Percentiles rank a stretch among this genome's conserved stretches.
Evolutionary conservation across 2,329 filamentous ascomycete species (phyloP).

Genomic region (Didymella exigua): DNA sequence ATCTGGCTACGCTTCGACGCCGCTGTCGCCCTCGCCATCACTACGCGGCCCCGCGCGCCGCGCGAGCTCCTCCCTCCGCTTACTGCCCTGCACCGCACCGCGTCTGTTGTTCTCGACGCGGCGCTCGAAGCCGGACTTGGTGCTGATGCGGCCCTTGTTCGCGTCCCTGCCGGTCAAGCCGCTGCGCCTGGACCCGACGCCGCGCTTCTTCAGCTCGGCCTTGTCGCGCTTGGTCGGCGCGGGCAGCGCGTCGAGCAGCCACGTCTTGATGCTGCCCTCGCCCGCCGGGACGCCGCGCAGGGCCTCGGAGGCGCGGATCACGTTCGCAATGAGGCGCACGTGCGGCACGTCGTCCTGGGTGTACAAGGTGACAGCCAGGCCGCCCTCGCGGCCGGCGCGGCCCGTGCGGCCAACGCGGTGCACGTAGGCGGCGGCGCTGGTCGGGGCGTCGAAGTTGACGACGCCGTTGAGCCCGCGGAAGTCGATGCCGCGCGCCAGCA

Average conservation of each 20-base stretch:
- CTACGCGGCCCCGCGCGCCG: too few relatives aligned
- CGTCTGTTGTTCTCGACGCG: slow-evolving; percentile 69
- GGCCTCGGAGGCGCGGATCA: slow-evolving; percentile 83
- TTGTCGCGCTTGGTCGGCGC: slow-evolving; percentile 82
- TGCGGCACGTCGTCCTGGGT: slow-evolving; percentile 92
- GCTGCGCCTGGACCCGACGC: slow-evolving; percentile 73
- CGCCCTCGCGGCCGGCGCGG: slow-evolving; percentile 82
- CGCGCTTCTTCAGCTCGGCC: slow-evolving; percentile 79
- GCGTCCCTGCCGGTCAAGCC: slow-evolving; percentile 31
- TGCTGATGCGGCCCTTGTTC: slow-evolving; percentile 70
- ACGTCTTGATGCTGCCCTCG: slow-evolving; percentile 61
- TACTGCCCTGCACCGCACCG: slow-evolving; percentile 54
- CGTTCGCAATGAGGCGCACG: slow-evolving; percentile 89
- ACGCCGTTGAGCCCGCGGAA: slow-evolving; percentile 95
- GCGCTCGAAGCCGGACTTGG: slow-evolving; percentile 77
- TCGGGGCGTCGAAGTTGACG: slow-evolving; percentile 96
- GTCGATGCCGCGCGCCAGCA: slow-evolving; percentile 89
- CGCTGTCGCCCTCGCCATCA: too few relatives aligned
- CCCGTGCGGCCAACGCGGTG: slow-evolving; percentile 93
- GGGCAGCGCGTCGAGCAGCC: slow-evolving; percentile 87
- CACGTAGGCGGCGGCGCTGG: slow-evolving; percentile 86
- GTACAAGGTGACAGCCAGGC: slow-evolving; percentile 91
- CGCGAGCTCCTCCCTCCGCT: slow-evolving; percentile 26
- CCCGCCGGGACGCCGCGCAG: slow-evolving; percentile 55
- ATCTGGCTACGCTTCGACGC: too few relatives aligned